Conservation (phyloP, 176 grass and related monocot genomes). For the Eleusine indica region DNA sequence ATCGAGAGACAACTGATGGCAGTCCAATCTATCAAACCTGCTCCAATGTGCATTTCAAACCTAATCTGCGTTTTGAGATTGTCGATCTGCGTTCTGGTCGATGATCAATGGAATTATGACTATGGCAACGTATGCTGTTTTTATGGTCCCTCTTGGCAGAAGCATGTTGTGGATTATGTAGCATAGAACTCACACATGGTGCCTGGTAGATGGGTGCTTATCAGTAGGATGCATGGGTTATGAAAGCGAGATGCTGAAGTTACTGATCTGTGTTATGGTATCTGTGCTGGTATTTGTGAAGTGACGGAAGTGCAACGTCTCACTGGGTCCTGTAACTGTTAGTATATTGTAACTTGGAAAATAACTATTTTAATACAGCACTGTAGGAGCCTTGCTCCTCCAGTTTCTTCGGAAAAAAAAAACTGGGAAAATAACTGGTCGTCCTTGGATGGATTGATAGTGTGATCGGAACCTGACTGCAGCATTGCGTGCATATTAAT, state of each 20-base stretch:
- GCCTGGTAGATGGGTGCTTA: neutral
- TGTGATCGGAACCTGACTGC: too few species aligned
- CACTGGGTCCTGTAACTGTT: too few species aligned
- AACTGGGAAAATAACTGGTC: too few species aligned
- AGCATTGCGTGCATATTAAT: too few species aligned
- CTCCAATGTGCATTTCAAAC: constrained; percentile 71
- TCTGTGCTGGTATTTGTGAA: neutral
- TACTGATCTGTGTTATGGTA: neutral
- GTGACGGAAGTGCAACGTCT: neutral
- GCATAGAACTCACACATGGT: neutral
- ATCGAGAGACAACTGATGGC: constrained; percentile 54
- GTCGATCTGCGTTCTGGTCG: constrained; percentile 71
- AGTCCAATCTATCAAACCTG: constrained; percentile 73
- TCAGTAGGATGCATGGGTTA: neutral
- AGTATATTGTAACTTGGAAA: too few species aligned
- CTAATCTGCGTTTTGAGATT: constrained; percentile 93
- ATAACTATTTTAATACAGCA: too few species aligned
- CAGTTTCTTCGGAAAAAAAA: too few species aligned
- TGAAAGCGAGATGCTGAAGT: neutral
- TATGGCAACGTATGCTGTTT: neutral
- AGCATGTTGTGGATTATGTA: neutral
- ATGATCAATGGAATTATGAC: constrained; percentile 24
- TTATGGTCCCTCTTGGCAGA: neutral
- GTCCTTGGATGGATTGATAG: too few species aligned
- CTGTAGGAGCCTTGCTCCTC: too few species aligned